Conservation (phyloP, 768 basidiomycete genomes). For the Neoboletus magnificus region DNA sequence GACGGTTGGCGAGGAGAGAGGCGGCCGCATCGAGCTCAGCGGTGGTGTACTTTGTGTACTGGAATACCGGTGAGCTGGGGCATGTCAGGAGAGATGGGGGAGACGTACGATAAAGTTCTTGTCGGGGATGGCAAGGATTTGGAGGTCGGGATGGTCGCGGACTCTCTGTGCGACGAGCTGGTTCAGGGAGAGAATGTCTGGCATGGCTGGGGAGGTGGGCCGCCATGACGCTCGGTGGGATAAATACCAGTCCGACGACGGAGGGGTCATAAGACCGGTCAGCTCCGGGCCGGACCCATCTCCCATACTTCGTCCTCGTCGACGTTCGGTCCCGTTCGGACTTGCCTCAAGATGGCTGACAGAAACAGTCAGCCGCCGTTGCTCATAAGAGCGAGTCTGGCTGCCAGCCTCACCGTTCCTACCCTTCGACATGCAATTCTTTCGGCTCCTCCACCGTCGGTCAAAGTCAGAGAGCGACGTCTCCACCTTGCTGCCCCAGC, state of each 20-base stretch:
- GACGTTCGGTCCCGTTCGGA: not conserved
- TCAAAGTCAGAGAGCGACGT: conserved; percentile 46
- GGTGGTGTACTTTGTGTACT: conserved; percentile 28
- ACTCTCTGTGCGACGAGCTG: conserved; percentile 23
- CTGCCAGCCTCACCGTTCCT: not conserved
- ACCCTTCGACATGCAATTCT: conserved; percentile 40
- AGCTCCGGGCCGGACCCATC: not conserved
- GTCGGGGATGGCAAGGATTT: conserved; percentile 25
- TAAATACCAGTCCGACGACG: not conserved
- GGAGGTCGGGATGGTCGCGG: conserved; percentile 19
- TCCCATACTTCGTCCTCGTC: too few relatives aligned
- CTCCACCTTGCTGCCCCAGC: conserved; percentile 15
- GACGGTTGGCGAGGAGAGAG: conserved; percentile 25
- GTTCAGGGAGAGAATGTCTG: conserved; percentile 25
- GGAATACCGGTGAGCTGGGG: not conserved
- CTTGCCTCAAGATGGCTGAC: conserved; percentile 11
- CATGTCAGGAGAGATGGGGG: not conserved
- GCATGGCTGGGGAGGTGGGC: conserved; percentile 7
- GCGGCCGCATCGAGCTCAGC: conserved; percentile 25
- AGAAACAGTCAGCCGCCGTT: conserved; percentile 16
- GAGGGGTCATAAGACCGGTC: not conserved
- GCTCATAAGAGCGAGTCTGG: conserved; percentile 14
- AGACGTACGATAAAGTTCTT: conserved; percentile 20
- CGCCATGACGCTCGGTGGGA: not conserved
- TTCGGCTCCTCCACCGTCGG: conserved; percentile 46